phyloP scores from a whole-genome alignment of 345 rosid genomes.

The Linum usitatissimum region DNA sequence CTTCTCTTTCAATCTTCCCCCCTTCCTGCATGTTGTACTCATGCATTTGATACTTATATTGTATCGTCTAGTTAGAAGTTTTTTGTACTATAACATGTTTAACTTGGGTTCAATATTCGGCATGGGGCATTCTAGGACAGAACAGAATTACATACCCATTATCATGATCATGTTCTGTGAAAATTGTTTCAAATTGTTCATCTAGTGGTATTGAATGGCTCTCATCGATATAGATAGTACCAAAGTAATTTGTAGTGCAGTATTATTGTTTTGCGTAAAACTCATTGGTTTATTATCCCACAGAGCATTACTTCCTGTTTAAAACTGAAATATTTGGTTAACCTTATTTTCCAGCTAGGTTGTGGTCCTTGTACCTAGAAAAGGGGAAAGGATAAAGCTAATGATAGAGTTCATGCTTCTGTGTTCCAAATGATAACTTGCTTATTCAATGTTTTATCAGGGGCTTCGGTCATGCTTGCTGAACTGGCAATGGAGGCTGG shows the following conservation, averaged over 20 bases:
- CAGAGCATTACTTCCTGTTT: too few species aligned
- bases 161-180: neutral
- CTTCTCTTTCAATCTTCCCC: neutral
- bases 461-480: constrained; percentile 85
- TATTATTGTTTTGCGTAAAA: neutral
- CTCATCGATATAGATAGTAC: neutral
- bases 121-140: neutral
- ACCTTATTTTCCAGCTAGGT: neutral
- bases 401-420: neutral
- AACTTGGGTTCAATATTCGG: neutral
- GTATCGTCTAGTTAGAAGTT: too few species aligned
- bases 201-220: neutral
- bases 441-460: constrained; percentile 30
- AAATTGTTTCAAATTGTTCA: neutral
- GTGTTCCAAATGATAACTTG: neutral
- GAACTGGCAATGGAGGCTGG: constrained; percentile 97
- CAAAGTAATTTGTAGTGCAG: neutral
- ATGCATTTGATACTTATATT: too few species aligned
- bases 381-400: neutral
- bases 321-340: too few species aligned
- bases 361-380: neutral
- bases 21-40: neutral
- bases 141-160: neutral
- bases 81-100: neutral
- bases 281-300: too few species aligned